phyloP scores from a whole-genome alignment of 352 stramenopile genomes.

The Globisporangium megalacanthum region DNA sequence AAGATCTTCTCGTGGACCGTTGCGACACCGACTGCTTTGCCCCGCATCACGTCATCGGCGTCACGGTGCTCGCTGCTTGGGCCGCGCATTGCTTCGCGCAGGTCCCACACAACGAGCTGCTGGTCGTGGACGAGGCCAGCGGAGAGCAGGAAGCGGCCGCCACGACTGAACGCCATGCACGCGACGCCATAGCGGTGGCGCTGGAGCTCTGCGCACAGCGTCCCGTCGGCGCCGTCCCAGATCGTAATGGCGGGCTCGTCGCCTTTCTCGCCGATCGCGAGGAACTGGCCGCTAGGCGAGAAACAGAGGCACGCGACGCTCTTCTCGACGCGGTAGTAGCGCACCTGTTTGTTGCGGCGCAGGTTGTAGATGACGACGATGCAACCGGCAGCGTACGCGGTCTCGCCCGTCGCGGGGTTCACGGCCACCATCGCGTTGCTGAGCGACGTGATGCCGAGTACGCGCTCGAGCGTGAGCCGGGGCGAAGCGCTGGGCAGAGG shows the following conservation, averaged over 20 bases:
- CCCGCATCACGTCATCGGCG: conserved; percentile 18
- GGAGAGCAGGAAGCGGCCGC: conserved; percentile 57
- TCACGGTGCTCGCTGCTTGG: not conserved
- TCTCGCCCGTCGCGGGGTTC: conserved; percentile 70
- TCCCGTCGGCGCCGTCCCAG: conserved; percentile 73
- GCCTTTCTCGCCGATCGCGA: conserved; percentile 87
- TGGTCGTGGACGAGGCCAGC: conserved; percentile 79
- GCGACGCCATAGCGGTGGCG: conserved; percentile 77
- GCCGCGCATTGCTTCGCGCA: conserved; percentile 11
- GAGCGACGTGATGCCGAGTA: conserved; percentile 66
- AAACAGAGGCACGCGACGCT: conserved; percentile 77
- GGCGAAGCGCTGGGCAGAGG: conserved; percentile 11
- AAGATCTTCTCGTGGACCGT: conserved; percentile 66
- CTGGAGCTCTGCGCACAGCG: conserved; percentile 79
- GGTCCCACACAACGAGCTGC: conserved; percentile 73
- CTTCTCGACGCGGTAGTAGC: conserved; percentile 87
- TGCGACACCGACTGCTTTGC: conserved; percentile 37
- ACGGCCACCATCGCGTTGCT: conserved; percentile 76
- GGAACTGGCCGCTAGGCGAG: conserved; percentile 74
- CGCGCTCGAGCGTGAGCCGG: conserved; percentile 75
- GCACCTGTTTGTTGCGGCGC: conserved; percentile 77
- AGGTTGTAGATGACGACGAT: conserved; percentile 91
- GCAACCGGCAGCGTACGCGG: conserved; percentile 82
- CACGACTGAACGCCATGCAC: conserved; percentile 73
- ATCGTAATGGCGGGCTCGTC: conserved; percentile 83